A percentile compares a stretch with the other conserved stretches of the same genome.
phyloP scores from a whole-genome alignment of 768 basidiomycete genomes.

The Phylloporus arenicola region DNA sequence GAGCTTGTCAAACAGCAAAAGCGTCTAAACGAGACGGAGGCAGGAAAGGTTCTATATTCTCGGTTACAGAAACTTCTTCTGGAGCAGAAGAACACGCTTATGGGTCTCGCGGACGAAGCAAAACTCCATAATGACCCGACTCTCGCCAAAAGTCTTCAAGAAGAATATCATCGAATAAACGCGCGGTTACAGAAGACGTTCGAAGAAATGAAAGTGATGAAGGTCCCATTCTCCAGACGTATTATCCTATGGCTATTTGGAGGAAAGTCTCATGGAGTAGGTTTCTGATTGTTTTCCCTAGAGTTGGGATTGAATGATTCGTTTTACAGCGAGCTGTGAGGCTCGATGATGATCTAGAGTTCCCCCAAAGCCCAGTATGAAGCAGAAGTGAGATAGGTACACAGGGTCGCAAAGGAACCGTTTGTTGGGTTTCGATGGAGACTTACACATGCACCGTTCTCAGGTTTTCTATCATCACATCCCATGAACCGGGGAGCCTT shows the following conservation, averaged over 20 bases:
- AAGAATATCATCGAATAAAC: slow-evolving; percentile 10
- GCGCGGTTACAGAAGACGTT: slow-evolving; percentile 14
- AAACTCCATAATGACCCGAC: slow-evolving; percentile 7
- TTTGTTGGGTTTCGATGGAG: too few species aligned
- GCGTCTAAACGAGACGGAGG: slow-evolving; percentile 20
- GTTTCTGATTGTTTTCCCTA: background rate
- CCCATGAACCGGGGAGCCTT: too few species aligned
- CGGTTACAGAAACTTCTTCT: slow-evolving; percentile 13
- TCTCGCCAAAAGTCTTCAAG: slow-evolving; percentile 7
- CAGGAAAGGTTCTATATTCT: slow-evolving; percentile 14
- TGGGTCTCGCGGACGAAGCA: slow-evolving; percentile 17
- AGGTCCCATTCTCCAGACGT: slow-evolving; percentile 10
- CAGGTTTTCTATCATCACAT: too few species aligned
- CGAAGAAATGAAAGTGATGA: slow-evolving; percentile 17
- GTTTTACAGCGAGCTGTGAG: too few species aligned
- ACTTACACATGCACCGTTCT: too few species aligned
- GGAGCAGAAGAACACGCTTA: slow-evolving; percentile 12
- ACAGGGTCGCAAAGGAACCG: too few species aligned
- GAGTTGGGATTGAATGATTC: too few species aligned
- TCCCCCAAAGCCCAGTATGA: too few species aligned
- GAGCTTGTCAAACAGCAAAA: slow-evolving; percentile 11
- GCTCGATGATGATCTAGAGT: too few species aligned
- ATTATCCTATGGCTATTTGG: slow-evolving; percentile 5
- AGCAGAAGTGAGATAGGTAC: too few species aligned
- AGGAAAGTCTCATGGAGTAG: slow-evolving; percentile 6